Base-by-base conservation (phyloP, 1,139 yeast genomes). In the Pichia sp. region DNA sequence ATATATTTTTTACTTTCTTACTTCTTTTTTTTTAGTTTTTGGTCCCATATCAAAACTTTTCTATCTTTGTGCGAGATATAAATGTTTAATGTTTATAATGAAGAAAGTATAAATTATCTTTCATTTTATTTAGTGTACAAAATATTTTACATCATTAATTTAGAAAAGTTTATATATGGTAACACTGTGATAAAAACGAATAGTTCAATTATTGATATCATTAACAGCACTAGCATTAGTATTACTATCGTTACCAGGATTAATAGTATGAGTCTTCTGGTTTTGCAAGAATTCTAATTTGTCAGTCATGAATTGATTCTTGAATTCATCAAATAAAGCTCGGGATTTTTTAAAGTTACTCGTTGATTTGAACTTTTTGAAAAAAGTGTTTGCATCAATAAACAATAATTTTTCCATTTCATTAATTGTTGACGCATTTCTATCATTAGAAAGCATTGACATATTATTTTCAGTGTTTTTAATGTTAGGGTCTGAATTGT, bases 321-420 rank as follows among this genome's bases (percentile, higher is more conserved):
- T 78, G 62, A 79, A 77, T 48, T 73, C 75, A 51, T 78, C 80
- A 58, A 78, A 79, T 3, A 76, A 61, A 58, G 74, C 74, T 46
- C 72, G 68, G 3, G 82, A 76, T 59, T 77, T 76, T 1, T 78
- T 77, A 56, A 77, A 79, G 10, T 29, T 25, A 5, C 19, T 27
- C 43, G 74, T 76, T 43, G 49, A 54, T 53, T 72, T 74, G 60
- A 73, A 72, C 48, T 73, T 73, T 50, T 67, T 71, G 63, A 77
- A 77, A 56, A 77, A 77, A 36, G 71, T 61, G 57, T 76, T 81
- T 3, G 79, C 80, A 65, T 74, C 74, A 63, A 74, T 70, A 58
- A 73, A 75, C 44, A 77, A 70, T 50, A 77, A 75, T 48, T 75
- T 64, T 58, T 77, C 81, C 51, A 77, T 74, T 56, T 76, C 81